These are phyloP conservation scores for Endothia cerciana DNA, from an alignment of 2,329 filamentous ascomycete genomes.

Conservation along the genomic window DNA sequence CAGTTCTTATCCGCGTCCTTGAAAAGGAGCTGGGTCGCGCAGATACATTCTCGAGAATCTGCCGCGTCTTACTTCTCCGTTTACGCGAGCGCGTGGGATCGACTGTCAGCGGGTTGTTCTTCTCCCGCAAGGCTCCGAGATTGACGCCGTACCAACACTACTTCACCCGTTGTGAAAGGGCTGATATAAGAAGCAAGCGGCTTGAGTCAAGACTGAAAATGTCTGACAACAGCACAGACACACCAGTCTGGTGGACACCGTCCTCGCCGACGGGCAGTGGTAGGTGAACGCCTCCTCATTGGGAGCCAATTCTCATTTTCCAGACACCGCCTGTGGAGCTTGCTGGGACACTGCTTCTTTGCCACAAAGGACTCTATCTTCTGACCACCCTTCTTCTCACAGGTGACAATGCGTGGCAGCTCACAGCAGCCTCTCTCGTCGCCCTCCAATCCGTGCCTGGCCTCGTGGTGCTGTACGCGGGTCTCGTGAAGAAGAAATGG, in stretches of 20 bases:
- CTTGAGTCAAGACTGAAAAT: neutral
- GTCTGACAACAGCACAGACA: constrained; percentile 23
- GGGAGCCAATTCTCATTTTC: neutral
- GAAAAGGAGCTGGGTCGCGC: constrained; percentile 14
- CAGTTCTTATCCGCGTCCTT: neutral
- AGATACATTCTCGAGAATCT: neutral
- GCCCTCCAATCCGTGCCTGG: constrained; percentile 54
- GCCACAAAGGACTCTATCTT: neutral
- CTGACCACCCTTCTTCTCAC: constrained; percentile 30
- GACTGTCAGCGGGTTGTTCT: neutral
- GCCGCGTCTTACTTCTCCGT: constrained; percentile 4
- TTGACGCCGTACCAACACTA: neutral
- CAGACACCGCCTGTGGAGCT: too few species aligned
- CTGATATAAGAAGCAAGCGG: neutral
- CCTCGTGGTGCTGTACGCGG: constrained; percentile 53
- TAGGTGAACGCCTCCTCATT: neutral
- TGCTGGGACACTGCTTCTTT: too few species aligned
- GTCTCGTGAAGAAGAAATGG: constrained; percentile 53
- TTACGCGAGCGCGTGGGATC: neutral
- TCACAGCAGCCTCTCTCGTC: constrained; percentile 53
- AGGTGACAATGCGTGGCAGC: constrained; percentile 57
- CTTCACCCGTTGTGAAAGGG: neutral
- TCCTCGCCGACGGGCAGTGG: constrained; percentile 17
- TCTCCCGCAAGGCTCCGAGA: neutral
- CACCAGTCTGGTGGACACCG: constrained; percentile 20